phyloP scores from a whole-genome alignment of 2,329 filamentous ascomycete species.

The Dothideomycetes sp. region DNA sequence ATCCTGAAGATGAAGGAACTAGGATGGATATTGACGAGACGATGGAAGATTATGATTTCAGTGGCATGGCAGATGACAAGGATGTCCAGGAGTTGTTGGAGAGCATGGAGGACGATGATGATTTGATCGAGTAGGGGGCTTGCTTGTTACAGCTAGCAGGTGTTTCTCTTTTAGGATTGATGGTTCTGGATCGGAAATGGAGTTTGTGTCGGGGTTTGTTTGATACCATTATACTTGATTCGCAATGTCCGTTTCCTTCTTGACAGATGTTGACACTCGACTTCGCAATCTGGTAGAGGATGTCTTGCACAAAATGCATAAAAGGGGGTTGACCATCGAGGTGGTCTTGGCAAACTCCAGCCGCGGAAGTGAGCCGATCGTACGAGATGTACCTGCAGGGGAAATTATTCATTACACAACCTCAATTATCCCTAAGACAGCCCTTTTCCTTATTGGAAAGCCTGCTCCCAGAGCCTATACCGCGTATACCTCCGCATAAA shows the following conservation, averaged over 20 bases:
- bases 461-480: too few species aligned
- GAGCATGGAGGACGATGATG: conserved; percentile 16
- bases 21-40: conserved; percentile 15
- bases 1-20: conserved; percentile 14
- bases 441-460: too few species aligned
- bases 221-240: conserved; percentile 12
- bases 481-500: not conserved
- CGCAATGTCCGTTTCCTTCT: too few species aligned
- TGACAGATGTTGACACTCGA: too few species aligned
- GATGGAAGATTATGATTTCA: conserved; percentile 14
- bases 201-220: not conserved
- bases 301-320: too few species aligned
- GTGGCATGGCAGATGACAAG: conserved; percentile 15
- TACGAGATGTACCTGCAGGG: conserved; percentile 1
- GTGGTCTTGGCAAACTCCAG: not conserved
- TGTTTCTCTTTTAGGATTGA: not conserved
- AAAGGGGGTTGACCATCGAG: too few species aligned
- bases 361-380: not conserved
- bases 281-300: too few species aligned
- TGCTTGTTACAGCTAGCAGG: not conserved
- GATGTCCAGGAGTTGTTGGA: conserved; percentile 17
- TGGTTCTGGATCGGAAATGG: not conserved
- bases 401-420: too few species aligned
- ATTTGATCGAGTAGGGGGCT: conserved; percentile 11
- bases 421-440: too few species aligned